These are phyloP conservation scores for Lachnellula subtilissima DNA, from an alignment of 2,329 filamentous ascomycete genomes.

Conservation along the genomic window DNA sequence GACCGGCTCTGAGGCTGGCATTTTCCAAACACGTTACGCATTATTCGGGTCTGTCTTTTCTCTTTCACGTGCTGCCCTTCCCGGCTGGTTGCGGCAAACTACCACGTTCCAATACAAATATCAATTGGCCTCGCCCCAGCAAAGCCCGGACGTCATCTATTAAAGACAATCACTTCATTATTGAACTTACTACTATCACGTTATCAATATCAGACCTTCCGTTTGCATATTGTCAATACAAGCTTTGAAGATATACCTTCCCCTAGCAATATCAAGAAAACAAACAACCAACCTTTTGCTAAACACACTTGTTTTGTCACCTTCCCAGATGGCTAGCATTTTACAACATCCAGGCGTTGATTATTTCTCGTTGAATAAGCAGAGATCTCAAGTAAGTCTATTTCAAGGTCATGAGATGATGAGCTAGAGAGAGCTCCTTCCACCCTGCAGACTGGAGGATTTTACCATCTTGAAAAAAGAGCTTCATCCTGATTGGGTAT, in stretches of 20 bases:
- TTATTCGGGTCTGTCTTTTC: constrained; percentile 2
- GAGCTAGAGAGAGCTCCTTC: background rate
- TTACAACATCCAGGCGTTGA: constrained; percentile 16
- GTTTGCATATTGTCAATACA: background rate
- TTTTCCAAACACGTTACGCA: constrained; percentile 10
- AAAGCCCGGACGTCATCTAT: constrained; percentile 15
- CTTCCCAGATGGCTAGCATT: constrained; percentile 13
- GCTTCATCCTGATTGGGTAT: too few species aligned
- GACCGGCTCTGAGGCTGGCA: constrained; percentile 17
- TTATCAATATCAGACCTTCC: background rate
- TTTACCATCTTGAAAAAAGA: too few species aligned
- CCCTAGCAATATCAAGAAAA: background rate
- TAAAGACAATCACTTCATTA: constrained; percentile 13
- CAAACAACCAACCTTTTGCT: background rate
- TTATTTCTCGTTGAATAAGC: constrained; percentile 16
- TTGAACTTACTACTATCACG: constrained; percentile 2
- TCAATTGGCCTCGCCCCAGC: constrained; percentile 16
- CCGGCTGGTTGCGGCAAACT: constrained; percentile 7
- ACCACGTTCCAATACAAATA: constrained; percentile 9
- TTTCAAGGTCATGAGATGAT: background rate
- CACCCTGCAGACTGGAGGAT: background rate
- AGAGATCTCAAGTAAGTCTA: constrained; percentile 19
- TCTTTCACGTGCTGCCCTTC: background rate
- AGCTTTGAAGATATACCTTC: constrained; percentile 6
- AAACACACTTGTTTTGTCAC: background rate